Conservation (phyloP, 305 asterid genomes). For the Plantago coronopus region DNA sequence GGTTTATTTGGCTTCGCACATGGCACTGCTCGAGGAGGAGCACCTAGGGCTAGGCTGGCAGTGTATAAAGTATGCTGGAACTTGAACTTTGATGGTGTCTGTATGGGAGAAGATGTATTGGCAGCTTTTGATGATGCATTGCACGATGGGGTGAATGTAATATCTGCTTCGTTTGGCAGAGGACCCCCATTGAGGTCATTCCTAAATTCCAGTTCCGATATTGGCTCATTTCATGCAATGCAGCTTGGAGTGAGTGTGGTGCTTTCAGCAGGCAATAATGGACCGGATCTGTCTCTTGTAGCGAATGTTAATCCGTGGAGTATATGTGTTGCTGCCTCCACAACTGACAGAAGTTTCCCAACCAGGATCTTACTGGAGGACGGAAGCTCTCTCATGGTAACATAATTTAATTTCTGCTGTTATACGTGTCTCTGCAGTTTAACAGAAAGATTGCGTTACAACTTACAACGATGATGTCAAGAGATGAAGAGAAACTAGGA, state of each 20-base stretch:
- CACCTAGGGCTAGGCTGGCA: slow-evolving; percentile 63
- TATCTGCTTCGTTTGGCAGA: slow-evolving; percentile 47
- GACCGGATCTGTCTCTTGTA: slow-evolving; percentile 48
- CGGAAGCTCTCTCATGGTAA: slow-evolving; percentile 37
- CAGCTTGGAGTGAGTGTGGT: slow-evolving; percentile 55
- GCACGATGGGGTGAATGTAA: slow-evolving; percentile 50
- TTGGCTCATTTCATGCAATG: slow-evolving; percentile 65
- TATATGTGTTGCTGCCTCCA: slow-evolving; percentile 54
- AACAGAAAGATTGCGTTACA: background rate
- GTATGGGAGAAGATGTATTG: slow-evolving; percentile 50
- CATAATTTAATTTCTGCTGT: too few relatives aligned
- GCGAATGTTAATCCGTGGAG: slow-evolving; percentile 61
- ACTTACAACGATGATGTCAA: too few relatives aligned
- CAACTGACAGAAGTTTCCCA: slow-evolving; percentile 51
- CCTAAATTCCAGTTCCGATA: slow-evolving; percentile 30
- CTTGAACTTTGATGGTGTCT: slow-evolving; percentile 22
- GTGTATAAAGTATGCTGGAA: slow-evolving; percentile 71
- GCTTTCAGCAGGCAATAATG: slow-evolving; percentile 57
- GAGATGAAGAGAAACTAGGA: too few relatives aligned
- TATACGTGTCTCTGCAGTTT: slow-evolving; percentile 3
- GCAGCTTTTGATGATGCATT: slow-evolving; percentile 59
- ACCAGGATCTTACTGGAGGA: slow-evolving; percentile 38
- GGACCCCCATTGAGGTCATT: slow-evolving; percentile 37
- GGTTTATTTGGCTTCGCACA: slow-evolving; percentile 34
- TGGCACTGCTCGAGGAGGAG: slow-evolving; percentile 66